These are phyloP conservation scores for Sclerotinia glacialis DNA, from an alignment of 2,329 filamentous ascomycete genomes.

Conservation along the genomic window DNA sequence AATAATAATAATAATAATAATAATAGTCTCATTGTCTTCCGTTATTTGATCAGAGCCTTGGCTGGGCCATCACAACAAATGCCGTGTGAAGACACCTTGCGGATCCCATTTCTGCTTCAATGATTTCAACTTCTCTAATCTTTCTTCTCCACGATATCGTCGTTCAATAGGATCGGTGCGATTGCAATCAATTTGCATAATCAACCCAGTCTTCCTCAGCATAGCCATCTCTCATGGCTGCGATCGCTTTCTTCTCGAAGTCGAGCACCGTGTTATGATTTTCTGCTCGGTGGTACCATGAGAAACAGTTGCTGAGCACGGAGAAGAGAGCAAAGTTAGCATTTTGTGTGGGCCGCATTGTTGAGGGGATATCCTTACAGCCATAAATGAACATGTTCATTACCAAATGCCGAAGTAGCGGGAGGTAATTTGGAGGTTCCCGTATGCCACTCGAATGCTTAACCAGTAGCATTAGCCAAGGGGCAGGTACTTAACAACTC, in stretches of 20 bases:
- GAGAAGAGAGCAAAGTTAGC: neutral
- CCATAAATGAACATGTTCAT: conserved; percentile 2
- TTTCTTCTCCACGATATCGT: neutral
- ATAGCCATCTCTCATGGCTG: neutral
- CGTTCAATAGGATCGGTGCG: neutral
- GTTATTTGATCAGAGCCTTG: neutral
- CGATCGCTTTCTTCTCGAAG: conserved; percentile 1
- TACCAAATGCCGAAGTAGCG: neutral
- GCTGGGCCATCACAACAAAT: neutral
- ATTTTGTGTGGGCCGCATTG: neutral
- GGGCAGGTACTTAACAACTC: conserved; percentile 1
- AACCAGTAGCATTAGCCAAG: neutral
- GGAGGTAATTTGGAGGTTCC: neutral
- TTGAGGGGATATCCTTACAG: neutral
- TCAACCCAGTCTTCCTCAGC: neutral
- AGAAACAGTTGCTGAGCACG: neutral
- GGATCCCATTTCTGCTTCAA: conserved; percentile 5
- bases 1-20: too few relatives aligned
- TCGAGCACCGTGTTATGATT: neutral
- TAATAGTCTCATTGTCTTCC: neutral
- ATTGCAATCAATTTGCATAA: neutral
- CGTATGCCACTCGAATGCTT: conserved; percentile 12
- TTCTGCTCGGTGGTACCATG: neutral
- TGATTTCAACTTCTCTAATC: neutral
- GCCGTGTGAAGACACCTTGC: neutral